Base-by-base conservation (phyloP, 176 grass and related monocot genomes). In the Zizania latifolia region DNA sequence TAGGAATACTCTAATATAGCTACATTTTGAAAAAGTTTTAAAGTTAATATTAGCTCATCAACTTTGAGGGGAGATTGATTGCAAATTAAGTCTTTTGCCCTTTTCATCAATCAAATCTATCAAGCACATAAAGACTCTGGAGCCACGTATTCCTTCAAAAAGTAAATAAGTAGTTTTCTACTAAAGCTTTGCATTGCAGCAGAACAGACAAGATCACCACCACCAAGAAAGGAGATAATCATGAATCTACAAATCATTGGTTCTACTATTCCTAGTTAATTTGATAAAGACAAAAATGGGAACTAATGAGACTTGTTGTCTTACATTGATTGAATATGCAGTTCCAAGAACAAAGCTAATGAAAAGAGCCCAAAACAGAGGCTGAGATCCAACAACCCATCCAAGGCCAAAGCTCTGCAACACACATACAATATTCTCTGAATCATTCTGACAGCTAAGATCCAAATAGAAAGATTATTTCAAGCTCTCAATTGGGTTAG, bases 291-390 rank as follows among this genome's bases (percentile, higher is more conserved):
- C 8, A n/a, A 51, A 4, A 51, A 51, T 51, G 8, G 46, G 48
- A 5, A 5, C 1, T 8, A 8, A 48, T 19, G 14, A 48, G 19
- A 48, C 4, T 15, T 48, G 16, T 21, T 51, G 60, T 56, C 78
- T 85, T 92, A 92, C 95, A 86, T 99, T 88, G 62, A 94, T 90
- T 30, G 91, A 99, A 79, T 99, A 99, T 71, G 89, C 89, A 30
- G 89, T 94, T 74, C 95, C 95, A 82, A 99, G 91, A 72, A 94
- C 36, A 73, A 99, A 92, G 72, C 89, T 94, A 77, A 99, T 81
- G 75, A 92, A 92, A 75, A 88, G 89, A 75, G 86, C 93, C 84
- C 92, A 92, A 65, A 94, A 94, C 34, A 92, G 84, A 71, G 84
- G 86, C 71, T 69, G 86, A 23, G 86, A 98, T 76, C 86, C 84